Evolutionary conservation across 768 basidiomycete species (phyloP).

Genomic region (Suillus tomentosus): DNA sequence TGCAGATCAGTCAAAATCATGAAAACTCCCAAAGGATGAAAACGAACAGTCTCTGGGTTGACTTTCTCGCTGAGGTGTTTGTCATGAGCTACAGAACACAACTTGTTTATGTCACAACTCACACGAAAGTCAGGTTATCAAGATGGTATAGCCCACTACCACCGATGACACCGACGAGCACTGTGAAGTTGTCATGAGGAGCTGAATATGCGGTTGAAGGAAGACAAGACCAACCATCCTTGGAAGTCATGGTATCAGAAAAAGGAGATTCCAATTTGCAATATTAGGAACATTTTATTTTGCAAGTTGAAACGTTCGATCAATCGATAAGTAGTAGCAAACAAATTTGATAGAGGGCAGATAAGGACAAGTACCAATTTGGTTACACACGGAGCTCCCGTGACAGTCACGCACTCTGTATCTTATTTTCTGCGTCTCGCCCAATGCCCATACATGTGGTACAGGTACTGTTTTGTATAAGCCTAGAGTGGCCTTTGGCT

Average conservation of each 20-base stretch:
- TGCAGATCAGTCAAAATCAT: background rate
- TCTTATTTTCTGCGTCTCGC: no score
- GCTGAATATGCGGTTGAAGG: no score
- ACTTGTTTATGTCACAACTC: slow-evolving; percentile 34
- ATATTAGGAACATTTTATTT: background rate
- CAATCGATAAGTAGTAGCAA: background rate
- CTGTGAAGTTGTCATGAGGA: slow-evolving; percentile 35
- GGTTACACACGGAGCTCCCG: no score
- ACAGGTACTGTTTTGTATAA: no score
- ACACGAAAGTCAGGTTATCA: slow-evolving; percentile 88
- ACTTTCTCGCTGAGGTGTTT: slow-evolving; percentile 59
- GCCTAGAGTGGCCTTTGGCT: no score
- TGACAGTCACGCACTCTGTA: no score
- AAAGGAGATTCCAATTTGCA: background rate
- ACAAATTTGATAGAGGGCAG: background rate
- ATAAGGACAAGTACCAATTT: background rate
- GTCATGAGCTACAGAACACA: background rate
- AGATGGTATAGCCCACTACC: slow-evolving; percentile 93
- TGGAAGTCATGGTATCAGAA: slow-evolving; percentile 4
- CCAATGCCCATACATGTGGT: no score
- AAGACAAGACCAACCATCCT: background rate
- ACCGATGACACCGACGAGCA: slow-evolving; percentile 87
- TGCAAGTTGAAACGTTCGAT: background rate
- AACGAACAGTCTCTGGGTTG: slow-evolving; percentile 77
- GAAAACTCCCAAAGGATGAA: background rate